phyloP scores from a whole-genome alignment of 2,329 filamentous ascomycete species.

The Chrysoporthe puriensis region DNA sequence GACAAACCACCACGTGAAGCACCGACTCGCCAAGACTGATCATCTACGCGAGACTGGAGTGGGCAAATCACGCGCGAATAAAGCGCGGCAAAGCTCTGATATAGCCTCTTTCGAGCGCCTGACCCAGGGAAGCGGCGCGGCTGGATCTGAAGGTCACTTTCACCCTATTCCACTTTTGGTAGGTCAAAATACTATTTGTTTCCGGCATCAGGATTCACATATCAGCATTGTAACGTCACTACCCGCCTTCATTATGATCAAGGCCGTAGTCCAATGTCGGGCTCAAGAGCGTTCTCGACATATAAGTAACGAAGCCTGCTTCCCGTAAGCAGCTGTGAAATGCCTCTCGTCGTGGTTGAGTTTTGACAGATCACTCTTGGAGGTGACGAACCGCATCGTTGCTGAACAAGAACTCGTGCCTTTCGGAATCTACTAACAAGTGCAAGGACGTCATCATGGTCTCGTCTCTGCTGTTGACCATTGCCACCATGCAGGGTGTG shows the following conservation, averaged over 20 bases:
- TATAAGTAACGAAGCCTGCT: neutral
- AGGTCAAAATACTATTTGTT: neutral
- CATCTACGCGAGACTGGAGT: neutral
- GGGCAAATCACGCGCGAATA: neutral
- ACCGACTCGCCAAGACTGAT: neutral
- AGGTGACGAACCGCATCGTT: neutral
- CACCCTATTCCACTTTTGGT: neutral
- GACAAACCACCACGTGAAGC: conserved; percentile 12
- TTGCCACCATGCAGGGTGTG: conserved; percentile 23
- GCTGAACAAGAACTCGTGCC: no score
- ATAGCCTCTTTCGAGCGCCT: neutral
- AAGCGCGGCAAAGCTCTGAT: neutral
- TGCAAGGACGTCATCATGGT: neutral
- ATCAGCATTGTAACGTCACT: neutral
- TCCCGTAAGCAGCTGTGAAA: neutral
- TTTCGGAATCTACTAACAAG: neutral
- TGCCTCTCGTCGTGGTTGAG: neutral
- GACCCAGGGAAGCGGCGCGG: neutral
- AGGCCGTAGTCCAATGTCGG: neutral
- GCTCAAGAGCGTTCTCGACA: neutral
- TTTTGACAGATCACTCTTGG: neutral
- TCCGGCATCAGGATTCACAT: neutral
- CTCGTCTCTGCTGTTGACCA: conserved; percentile 19
- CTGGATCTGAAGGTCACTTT: neutral
- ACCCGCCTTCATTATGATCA: neutral